Evolutionary conservation across 2,329 filamentous ascomycete genomes (phyloP).

Genomic region (Magnaporthiopsis rhizophila): DNA sequence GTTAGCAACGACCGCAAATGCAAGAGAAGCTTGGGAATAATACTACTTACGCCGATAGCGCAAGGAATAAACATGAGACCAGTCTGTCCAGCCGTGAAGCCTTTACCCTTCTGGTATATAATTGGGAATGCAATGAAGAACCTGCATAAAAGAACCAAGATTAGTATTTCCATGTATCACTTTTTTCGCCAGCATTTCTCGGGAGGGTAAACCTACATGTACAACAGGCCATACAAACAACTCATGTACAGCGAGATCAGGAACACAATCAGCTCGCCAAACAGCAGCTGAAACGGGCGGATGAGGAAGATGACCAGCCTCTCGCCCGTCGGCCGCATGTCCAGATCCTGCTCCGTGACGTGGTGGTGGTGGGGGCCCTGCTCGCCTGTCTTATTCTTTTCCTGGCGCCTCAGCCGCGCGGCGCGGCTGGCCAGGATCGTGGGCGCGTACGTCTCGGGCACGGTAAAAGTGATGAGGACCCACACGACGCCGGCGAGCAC

Average conservation of each 20-base stretch:
- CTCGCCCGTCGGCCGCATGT: conserved; percentile 60
- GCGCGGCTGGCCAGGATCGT: conserved; percentile 66
- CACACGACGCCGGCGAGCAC: conserved; percentile 66
- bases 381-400: conserved; percentile 46
- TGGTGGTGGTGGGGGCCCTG: conserved; percentile 27
- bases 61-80: conserved; percentile 84
- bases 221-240: conserved; percentile 65
- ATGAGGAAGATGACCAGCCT: conserved; percentile 67
- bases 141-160: not conserved
- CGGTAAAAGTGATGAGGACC: conserved; percentile 75
- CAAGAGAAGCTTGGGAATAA: not conserved
- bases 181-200: not conserved
- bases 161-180: not conserved
- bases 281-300: conserved; percentile 78
- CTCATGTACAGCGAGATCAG: conserved; percentile 81
- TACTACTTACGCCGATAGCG: conserved; percentile 53
- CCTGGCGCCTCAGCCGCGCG: conserved; percentile 54
- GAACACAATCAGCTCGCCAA: conserved; percentile 76
- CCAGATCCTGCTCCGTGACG: conserved; percentile 75
- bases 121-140: conserved; percentile 50
- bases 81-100: conserved; percentile 63
- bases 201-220: conserved; percentile 45
- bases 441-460: conserved; percentile 82
- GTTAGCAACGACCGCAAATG: not conserved
- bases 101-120: conserved; percentile 73